Conservation (phyloP, 2,329 filamentous ascomycete species). For the Colletotrichum aenigma region DNA sequence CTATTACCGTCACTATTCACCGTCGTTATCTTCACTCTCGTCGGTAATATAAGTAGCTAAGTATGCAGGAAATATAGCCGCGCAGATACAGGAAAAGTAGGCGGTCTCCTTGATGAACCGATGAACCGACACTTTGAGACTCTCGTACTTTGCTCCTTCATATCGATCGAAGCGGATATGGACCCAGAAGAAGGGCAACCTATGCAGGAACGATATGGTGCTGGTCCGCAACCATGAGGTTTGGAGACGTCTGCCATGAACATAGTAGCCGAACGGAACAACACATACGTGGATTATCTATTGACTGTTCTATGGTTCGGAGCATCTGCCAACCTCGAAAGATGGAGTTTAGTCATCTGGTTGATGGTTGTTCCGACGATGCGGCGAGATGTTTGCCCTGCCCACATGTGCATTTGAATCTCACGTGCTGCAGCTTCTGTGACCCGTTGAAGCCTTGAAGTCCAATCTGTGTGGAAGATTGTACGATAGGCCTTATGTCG, state of each 20-base stretch:
- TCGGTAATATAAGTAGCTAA: neutral
- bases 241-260: neutral
- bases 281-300: neutral
- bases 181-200: neutral
- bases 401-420: neutral
- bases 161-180: neutral
- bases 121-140: neutral
- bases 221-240: neutral
- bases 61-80: neutral
- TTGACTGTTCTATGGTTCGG: neutral
- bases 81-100: neutral
- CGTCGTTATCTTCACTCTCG: neutral
- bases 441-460: neutral
- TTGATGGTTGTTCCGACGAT: neutral
- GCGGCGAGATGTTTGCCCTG: neutral
- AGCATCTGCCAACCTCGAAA: neutral
- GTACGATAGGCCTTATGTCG: neutral
- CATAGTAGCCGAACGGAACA: accelerated
- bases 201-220: neutral
- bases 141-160: neutral
- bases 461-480: neutral
- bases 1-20: accelerated
- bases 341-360: accelerated
- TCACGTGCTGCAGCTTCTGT: neutral
- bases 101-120: neutral